Evolutionary conservation across 1,284 basidiomycete genomes (phyloP), one percentile per base, ranked within the genome.

Genomic region (Ganoderma meredithae): DNA sequence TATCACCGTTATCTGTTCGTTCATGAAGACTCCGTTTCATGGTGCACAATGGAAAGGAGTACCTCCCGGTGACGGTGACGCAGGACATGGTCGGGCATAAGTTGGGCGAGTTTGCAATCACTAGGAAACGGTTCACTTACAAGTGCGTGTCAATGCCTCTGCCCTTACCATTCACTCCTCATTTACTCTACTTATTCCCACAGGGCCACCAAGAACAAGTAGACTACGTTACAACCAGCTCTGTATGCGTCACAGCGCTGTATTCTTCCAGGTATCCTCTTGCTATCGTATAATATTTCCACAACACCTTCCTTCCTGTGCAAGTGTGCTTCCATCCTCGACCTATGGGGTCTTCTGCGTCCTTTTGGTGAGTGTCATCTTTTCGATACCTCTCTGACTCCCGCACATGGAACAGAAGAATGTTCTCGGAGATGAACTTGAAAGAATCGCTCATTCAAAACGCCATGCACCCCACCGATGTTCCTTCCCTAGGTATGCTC

Each of bases 21-120:
- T 10, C 36, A 61, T 61, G 2, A 74, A 95, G 93, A 6, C 84
- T 96, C 58, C 90, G 91, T 66, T 98, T 98, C 79, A 83, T 95
- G 79, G 95, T 99, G 0, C 96, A 99, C 82, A 99, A 98, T 75
- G 97, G 97, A 58, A 96, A 94, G 81, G 89, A 95, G 73, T 98
- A 97, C 79, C 74, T 92, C 15, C 96, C 96, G 0, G 91, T 99
- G 43, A 83, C 86, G 43, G 86, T 99, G 68, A 96, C 95, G 15
- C 95, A 97, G 80, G 97, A 99, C 79, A 99, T 99, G 97, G 95
- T 99, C 2, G 97, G 97, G 0, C 96, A 99, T 80, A 99, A 99
- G 81, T 82, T 99, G 65, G 97, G 97, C 63, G 97, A 99, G 83
- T 99, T 99, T 81, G 86, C 96, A 22, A 87, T 92, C 69, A 98